Base-by-base conservation (phyloP, 1,139 yeast species). In the Williopsis jadinii region DNA sequence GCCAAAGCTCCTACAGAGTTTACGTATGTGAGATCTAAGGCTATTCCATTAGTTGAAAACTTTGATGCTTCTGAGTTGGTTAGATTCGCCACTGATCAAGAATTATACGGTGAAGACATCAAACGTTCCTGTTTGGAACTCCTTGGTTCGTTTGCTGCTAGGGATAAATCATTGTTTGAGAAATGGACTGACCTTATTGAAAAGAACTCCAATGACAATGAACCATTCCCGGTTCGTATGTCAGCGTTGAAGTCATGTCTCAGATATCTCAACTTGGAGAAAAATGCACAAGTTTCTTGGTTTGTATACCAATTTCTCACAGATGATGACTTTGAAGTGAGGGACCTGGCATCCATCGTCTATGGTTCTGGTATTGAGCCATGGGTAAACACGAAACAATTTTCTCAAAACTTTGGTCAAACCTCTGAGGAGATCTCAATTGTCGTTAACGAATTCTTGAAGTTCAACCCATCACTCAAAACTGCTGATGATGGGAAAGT, bases 261-360 rank as follows among this genome's bases (percentile, higher is more conserved):
- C 29, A 41, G 64, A 63, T 38, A 57, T 46, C 45, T 54, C 47
- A 13, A 41, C 15, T 41, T 30, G 8, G 30, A 34, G 19, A 32
- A 37, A 26, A 30, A 40, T 9, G 28, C 40, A 5, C 38, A 34
- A 11, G 51, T 48, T 5, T 34, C 38, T 19, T 51, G 50, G 48
- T 19, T 58, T 11, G 52, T 76, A 1, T 68, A 64, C 46, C 53
- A 58, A 12, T 71, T 66, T 45, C 57, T 80, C 12, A 64, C 68
- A 40, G 94, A 84, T 56, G 92, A 83, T 53, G 85, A 80, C 48
- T 70, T 66, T 9, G 71, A 63, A 9, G 63, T 78, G 11, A 61
- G 84, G 50, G 47, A 51, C 1, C 27, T 54, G 3, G 67, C 77
- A 1, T 60, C 78, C 0, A 35, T 48, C 3, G 61, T 60, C 41